A percentile compares a stretch with the other conserved stretches of the same genome.
These are phyloP conservation scores for Xerocomellus chrysenteron DNA, from an alignment of 768 basidiomycete genomes.

Conservation along the genomic window DNA sequence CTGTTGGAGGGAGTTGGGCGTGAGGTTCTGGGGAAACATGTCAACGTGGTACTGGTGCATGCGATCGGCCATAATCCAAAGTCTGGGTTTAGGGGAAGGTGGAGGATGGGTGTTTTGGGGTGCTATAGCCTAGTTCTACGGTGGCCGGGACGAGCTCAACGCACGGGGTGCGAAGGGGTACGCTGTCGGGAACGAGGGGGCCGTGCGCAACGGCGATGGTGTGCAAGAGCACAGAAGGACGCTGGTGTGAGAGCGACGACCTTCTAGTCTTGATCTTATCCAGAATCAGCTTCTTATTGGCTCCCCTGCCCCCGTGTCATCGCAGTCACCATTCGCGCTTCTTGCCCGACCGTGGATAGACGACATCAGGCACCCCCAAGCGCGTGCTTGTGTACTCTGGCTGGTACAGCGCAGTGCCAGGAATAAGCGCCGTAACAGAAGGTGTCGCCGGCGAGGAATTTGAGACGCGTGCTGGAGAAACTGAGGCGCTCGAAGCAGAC, in stretches of 20 bases:
- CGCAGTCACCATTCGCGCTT: slow-evolving; percentile 53
- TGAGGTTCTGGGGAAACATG: slow-evolving; percentile 53
- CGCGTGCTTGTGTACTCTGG: slow-evolving; percentile 88
- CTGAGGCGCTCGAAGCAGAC: too few species aligned
- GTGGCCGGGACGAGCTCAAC: too few species aligned
- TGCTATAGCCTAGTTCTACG: slow-evolving; percentile 17
- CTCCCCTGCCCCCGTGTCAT: slow-evolving; percentile 26
- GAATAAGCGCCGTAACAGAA: slow-evolving; percentile 39
- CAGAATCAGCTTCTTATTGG: slow-evolving; percentile 56
- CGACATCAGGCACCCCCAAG: slow-evolving; percentile 74
- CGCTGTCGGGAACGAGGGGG: too few species aligned
- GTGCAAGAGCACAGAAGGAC: slow-evolving; percentile 33
- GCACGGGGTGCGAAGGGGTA: too few species aligned
- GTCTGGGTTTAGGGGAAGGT: slow-evolving; percentile 22
- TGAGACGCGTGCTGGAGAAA: too few species aligned
- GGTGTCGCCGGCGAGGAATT: slow-evolving; percentile 47
- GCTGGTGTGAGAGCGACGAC: slow-evolving; percentile 56
- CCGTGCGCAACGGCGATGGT: too few species aligned
- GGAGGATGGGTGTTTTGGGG: slow-evolving; percentile 16
- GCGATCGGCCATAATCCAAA: slow-evolving; percentile 62
- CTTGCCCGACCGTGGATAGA: slow-evolving; percentile 71
- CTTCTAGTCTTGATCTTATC: slow-evolving; percentile 80
- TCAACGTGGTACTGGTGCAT: slow-evolving; percentile 43
- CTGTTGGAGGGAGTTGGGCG: slow-evolving; percentile 41
- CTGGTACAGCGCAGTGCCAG: slow-evolving; percentile 65